A percentile compares a stretch with the other conserved stretches of the same genome.
phyloP scores from a whole-genome alignment of 164 flowering plant genomes.

The Magnolia officinalis region DNA sequence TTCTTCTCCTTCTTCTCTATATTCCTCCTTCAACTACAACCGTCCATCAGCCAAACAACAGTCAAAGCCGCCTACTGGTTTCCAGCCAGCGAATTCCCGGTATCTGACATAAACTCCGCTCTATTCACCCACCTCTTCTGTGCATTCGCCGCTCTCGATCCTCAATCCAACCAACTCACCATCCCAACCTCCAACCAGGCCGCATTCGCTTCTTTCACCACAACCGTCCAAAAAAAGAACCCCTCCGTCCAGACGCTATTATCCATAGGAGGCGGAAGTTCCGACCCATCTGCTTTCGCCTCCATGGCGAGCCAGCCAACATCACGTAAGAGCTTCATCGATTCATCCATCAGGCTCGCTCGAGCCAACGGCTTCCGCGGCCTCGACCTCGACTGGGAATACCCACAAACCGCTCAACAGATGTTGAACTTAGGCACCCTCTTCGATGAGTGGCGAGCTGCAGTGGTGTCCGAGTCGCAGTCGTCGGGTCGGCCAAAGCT shows the following conservation, averaged over 20 bases:
- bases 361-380: conserved; percentile 34
- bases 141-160: conserved; percentile 33
- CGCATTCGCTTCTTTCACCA: conserved; percentile 35
- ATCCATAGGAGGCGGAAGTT: conserved; percentile 30
- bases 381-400: conserved; percentile 44
- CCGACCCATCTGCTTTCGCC: background rate
- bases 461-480: conserved; percentile 23
- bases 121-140: conserved; percentile 49
- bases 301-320: conserved; percentile 27
- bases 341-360: conserved; percentile 38
- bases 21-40: background rate
- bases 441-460: conserved; percentile 39
- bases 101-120: conserved; percentile 21
- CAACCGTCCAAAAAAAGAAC: conserved; percentile 12
- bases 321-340: conserved; percentile 33
- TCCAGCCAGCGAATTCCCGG: conserved; percentile 13
- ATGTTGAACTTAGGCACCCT: conserved; percentile 37
- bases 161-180: conserved; percentile 21
- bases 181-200: conserved; percentile 17
- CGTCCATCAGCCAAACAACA: background rate
- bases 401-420: conserved; percentile 14
- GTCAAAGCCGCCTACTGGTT: conserved; percentile 32
- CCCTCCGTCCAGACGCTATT: conserved; percentile 18
- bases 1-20: background rate
- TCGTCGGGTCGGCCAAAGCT: conserved; percentile 4